Evolutionary conservation across 345 rosid genomes (phyloP).

Genomic region (Pelargonium nanum): DNA sequence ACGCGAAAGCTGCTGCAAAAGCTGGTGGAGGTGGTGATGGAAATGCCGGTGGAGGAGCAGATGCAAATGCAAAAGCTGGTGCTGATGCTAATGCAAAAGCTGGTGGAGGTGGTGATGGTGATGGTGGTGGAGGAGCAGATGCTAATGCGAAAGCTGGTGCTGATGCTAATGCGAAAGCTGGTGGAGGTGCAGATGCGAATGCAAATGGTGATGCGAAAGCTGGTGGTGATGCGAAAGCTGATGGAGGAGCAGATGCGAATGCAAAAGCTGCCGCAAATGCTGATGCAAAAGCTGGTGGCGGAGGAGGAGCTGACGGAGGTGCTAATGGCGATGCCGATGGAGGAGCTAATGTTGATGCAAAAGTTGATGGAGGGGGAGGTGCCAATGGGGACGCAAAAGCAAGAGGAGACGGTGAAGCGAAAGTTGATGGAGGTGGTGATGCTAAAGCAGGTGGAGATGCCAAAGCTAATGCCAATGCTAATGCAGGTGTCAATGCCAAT

Average conservation of each 20-base stretch:
- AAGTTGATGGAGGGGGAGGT: background rate
- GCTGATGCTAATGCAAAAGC: slow-evolving; percentile 2
- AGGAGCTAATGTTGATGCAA: background rate
- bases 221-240: background rate
- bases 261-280: background rate
- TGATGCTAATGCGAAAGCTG: background rate
- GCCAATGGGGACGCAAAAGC: background rate
- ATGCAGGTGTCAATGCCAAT: background rate
- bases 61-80: slow-evolving; percentile 1
- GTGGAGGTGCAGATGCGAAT: background rate
- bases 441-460: background rate
- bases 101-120: slow-evolving; percentile 5
- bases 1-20: no score
- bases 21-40: no score
- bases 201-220: background rate
- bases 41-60: no score
- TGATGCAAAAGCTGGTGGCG: background rate
- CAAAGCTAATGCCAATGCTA: background rate
- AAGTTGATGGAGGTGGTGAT: background rate
- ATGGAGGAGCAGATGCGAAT: background rate
- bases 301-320: background rate
- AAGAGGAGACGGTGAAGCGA: background rate
- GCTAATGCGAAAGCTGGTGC: background rate
- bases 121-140: background rate
- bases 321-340: background rate